Base-by-base conservation (phyloP, 257 asterid genomes). In the Ocimum tenuiflorum region DNA sequence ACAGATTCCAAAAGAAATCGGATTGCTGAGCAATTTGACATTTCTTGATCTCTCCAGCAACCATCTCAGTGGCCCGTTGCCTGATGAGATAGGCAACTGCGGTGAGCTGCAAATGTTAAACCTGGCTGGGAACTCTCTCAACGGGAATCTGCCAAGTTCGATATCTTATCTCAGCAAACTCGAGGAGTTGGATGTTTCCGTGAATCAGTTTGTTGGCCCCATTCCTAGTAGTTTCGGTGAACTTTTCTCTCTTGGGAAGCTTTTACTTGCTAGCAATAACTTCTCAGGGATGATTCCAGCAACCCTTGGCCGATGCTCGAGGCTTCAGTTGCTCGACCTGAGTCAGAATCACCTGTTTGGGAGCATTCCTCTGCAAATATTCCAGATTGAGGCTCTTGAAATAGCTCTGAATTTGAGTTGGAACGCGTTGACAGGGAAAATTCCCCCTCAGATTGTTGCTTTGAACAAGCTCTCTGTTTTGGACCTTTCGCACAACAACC, bases 391-490 rank as follows among this genome's bases (percentile, higher is more conserved):
- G 70, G 81, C 86, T 15, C 86, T 89, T 65, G 88, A 89, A 39
- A 89, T 89, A 18, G 90, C 96, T 36, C 55, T 89, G 56, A 89
- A 89, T 75, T 74, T 89, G 76, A 89, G 95, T 80, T 83, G 87
- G 90, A 89, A 89, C 68, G 33, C 45, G 13, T 67, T 89, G 60
- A 76, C 87, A 31, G 96, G 96, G 68, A 62, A 54, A 58, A 81
- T 89, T 69, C 95, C 95, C 11, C 73, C 86, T 43, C 78, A 83
- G 81, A 80, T 89, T 18, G 77, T 78, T 60, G 75, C 85, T 31
- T 39, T 89, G 58, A 80, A 73, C 70, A 89, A 81, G 69, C 87
- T 89, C 17, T 86, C 88, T 0, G 83, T 77, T 4, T 73, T 89
- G 29, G 96, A 89, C 45, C 74, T 89, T 17, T 89, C 95, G 0